A percentile compares a stretch with the other conserved stretches of the same genome.
These are phyloP conservation scores for Raddia distichophylla DNA, from an alignment of 176 grass and related monocot species.

Conservation along the genomic window DNA sequence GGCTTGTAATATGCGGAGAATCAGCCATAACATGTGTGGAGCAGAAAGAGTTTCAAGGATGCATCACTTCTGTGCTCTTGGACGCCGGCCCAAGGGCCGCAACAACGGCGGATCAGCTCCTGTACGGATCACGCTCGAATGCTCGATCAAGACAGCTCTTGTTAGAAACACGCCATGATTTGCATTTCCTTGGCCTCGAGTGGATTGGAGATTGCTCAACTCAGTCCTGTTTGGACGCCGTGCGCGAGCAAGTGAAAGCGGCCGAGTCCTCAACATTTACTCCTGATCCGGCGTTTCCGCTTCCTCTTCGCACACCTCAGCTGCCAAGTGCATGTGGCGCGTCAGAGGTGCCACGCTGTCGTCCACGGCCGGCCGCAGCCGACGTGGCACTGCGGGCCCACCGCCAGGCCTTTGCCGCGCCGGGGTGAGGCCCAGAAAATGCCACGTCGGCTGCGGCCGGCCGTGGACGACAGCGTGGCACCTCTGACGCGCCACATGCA, in stretches of 20 bases:
- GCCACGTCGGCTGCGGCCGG: no score
- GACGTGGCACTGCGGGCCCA: no score
- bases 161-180: neutral
- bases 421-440: no score
- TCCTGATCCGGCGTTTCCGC: neutral
- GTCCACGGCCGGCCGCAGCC: no score
- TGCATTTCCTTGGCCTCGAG: neutral
- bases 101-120: neutral
- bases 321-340: no score
- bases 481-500: no score
- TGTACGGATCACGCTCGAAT: neutral
- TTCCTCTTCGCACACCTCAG: conserved; percentile 5
- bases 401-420: no score
- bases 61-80: neutral
- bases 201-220: neutral
- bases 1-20: neutral
- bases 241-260: neutral
- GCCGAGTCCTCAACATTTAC: neutral
- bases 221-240: neutral
- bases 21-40: neutral
- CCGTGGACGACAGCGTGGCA: no score
- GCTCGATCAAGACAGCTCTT: neutral
- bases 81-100: neutral
- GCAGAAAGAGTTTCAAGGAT: neutral
- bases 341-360: no score